Percentiles rank a stretch among this genome's conserved stretches.
Evolutionary conservation across 1,139 yeast species (phyloP).

Genomic region (Debaryomycetaceae sp.): DNA sequence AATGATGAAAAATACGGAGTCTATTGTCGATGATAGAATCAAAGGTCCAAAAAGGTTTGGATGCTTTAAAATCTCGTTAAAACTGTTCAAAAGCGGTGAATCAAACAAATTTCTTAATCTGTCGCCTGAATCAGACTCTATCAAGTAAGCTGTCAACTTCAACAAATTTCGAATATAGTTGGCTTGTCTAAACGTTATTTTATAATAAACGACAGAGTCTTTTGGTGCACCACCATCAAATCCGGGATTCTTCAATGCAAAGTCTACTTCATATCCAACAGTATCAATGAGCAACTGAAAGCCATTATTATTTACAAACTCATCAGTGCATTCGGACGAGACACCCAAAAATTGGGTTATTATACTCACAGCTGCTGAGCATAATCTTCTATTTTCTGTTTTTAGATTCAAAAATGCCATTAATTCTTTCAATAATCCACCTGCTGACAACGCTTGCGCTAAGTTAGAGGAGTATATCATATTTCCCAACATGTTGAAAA

Average conservation of each 20-base stretch:
- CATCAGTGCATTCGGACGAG: conserved; percentile 46
- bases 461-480: conserved; percentile 53
- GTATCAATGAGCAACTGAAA: conserved; percentile 58
- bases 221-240: conserved; percentile 52
- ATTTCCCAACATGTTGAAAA: conserved; percentile 58
- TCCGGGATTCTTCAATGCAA: conserved; percentile 55
- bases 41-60: conserved; percentile 66
- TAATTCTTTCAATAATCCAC: conserved; percentile 70
- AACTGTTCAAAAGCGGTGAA: conserved; percentile 64
- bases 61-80: conserved; percentile 58
- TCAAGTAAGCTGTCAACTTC: conserved; percentile 60
- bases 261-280: conserved; percentile 64
- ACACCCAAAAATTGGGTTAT: conserved; percentile 52
- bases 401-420: conserved; percentile 57
- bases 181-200: conserved; percentile 63
- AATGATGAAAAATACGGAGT: conserved; percentile 67
- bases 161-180: conserved; percentile 53
- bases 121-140: conserved; percentile 77
- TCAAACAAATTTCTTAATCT: conserved; percentile 82
- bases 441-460: conserved; percentile 45
- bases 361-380: conserved; percentile 65
- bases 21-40: conserved; percentile 62
- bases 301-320: conserved; percentile 67
- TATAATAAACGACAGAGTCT: conserved; percentile 52
- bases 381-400: conserved; percentile 51